These are phyloP conservation scores for Wickerhamomyces xylosicus DNA, from an alignment of 805 yeast genomes.

Conservation along the genomic window DNA sequence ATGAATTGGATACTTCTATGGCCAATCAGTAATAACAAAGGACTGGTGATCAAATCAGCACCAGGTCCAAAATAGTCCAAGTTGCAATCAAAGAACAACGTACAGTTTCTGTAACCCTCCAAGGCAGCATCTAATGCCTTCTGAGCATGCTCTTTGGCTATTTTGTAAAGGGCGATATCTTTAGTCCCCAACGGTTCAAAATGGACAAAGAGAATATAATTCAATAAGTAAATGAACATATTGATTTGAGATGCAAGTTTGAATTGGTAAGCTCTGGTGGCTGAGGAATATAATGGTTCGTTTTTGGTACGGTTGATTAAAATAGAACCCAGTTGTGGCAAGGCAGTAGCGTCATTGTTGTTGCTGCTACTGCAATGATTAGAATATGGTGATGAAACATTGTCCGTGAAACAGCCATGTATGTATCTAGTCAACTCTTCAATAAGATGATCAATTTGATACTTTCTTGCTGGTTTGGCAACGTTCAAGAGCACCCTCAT, in stretches of 20 bases:
- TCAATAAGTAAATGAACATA: slow-evolving; percentile 38
- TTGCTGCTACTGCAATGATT: no score
- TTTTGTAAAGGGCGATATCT: slow-evolving; percentile 22
- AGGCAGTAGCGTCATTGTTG: no score
- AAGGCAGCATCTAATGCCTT: slow-evolving; percentile 30
- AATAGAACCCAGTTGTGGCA: slow-evolving; percentile 24
- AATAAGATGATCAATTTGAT: slow-evolving; percentile 27
- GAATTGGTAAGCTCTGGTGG: slow-evolving; percentile 29
- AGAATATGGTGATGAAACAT: no score
- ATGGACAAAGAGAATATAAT: slow-evolving; percentile 36
- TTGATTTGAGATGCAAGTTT: slow-evolving; percentile 30
- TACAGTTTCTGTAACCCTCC: slow-evolving; percentile 32
- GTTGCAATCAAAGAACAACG: slow-evolving; percentile 29
- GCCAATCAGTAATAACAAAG: slow-evolving; percentile 39
- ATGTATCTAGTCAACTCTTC: slow-evolving; percentile 23
- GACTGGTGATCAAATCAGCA: slow-evolving; percentile 37
- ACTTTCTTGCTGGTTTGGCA: slow-evolving; percentile 30
- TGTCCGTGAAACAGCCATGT: slow-evolving; percentile 22
- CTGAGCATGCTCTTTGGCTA: slow-evolving; percentile 31
- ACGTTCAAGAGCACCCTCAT: slow-evolving; percentile 27
- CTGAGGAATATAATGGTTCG: slow-evolving; percentile 18
- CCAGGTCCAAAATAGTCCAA: slow-evolving; percentile 25
- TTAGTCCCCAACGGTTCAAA: slow-evolving; percentile 31
- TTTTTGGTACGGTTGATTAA: slow-evolving; percentile 13
- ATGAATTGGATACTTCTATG: slow-evolving; percentile 48